phyloP scores from a whole-genome alignment of 257 asterid genomes.

The Solanum corneliomulleri region DNA sequence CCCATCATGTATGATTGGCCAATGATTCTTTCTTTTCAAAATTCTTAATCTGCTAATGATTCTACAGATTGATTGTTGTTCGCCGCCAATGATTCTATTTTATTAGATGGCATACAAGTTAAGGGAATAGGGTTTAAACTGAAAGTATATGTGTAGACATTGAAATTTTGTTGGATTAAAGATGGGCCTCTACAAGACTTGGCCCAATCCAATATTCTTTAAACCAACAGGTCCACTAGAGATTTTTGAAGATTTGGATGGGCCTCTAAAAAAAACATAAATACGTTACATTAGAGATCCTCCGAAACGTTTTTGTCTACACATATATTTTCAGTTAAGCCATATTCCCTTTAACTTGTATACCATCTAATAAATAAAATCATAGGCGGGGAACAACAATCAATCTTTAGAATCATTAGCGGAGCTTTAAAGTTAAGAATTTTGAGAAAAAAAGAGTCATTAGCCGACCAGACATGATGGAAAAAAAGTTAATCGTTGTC shows the following conservation, averaged over 20 bases:
- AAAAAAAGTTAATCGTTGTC: conserved; percentile 62
- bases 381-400: neutral
- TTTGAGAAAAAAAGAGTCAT: neutral
- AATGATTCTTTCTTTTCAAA: neutral
- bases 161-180: neutral
- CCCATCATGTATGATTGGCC: conserved; percentile 6
- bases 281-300: neutral
- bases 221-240: neutral
- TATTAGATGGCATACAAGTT: neutral
- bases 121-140: neutral
- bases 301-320: neutral
- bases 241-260: neutral
- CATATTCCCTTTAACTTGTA: neutral
- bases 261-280: neutral
- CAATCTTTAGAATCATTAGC: neutral
- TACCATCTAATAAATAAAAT: neutral
- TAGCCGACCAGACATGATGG: conserved; percentile 5
- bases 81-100: neutral
- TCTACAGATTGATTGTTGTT: neutral
- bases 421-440: neutral
- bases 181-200: neutral
- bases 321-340: neutral
- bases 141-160: neutral
- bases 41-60: neutral
- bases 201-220: neutral